These are phyloP conservation scores for Ceratocystis smalleyi DNA, from an alignment of 2,329 filamentous ascomycete genomes.

Conservation along the genomic window DNA sequence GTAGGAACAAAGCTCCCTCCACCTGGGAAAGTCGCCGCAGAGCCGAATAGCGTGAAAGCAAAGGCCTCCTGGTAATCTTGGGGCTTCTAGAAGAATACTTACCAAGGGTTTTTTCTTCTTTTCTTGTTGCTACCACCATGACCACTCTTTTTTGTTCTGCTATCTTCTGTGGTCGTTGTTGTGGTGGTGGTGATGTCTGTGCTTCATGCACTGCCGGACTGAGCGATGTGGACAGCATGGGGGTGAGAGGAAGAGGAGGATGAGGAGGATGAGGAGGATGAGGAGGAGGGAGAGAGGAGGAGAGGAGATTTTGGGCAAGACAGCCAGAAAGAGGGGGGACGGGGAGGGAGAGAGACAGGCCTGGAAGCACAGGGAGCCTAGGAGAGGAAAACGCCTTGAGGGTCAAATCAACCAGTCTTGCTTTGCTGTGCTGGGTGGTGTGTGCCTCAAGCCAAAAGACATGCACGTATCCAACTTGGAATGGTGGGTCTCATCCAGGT, in stretches of 20 bases:
- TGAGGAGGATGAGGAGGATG: not conserved
- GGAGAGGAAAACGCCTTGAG: not conserved
- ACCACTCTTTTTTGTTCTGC: not conserved
- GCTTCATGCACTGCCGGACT: not conserved
- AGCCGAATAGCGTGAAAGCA: not conserved
- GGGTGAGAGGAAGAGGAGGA: not conserved
- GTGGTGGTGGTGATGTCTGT: not conserved
- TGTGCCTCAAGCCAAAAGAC: not conserved
- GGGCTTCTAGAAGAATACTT: not conserved
- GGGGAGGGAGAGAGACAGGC: not conserved
- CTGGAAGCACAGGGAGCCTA: not conserved
- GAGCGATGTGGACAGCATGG: not conserved
- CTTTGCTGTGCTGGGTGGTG: not conserved
- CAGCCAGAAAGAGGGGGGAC: not conserved
- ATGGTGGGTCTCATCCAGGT: not conserved
- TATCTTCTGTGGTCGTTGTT: not conserved
- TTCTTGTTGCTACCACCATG: not conserved
- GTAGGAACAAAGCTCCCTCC: no score
- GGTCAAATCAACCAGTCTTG: not conserved
- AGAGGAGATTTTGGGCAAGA: not conserved
- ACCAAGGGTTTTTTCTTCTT: not conserved
- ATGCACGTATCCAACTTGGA: slow-evolving; percentile 1
- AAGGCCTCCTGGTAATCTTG: not conserved
- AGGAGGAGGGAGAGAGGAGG: not conserved
- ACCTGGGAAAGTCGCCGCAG: not conserved